Base-by-base conservation (phyloP, 192 early-diverging fungal genomes). In the Jimgerdemannia lactiflua region DNA sequence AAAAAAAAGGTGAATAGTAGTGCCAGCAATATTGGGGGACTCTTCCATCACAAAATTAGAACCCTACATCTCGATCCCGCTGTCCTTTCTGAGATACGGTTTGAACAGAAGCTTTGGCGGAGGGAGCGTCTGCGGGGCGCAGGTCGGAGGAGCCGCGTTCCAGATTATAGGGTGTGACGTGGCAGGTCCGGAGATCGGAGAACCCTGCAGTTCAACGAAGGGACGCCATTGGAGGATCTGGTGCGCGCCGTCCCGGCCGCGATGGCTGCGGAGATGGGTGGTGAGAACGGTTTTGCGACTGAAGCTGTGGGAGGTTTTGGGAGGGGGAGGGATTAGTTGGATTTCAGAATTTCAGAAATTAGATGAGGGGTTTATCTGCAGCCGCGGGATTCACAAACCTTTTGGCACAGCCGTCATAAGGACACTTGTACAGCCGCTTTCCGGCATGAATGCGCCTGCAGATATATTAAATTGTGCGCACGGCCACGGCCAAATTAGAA, bases 221-320 rank as follows among this genome's bases (percentile, higher is more conserved):
- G 80, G 80, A 4, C 71, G 71, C 80, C 80, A 82, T 64, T 75
- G 74, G 39, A 82, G 70, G 29, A 65, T 69, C 19, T 77, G 77
- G 4, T 77, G 74, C 8, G 49, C 49, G n/a, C 74, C 75, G 18
- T 78, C 73, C 18, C 59, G 78, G 4, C 43, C 41, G 43, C 78
- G 80, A 41, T 78, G 77, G 20, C 43, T 49, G 43, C 78, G 78
- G 73, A 83, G 76, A 65, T 89, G 88, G 67, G 83, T 86, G 7
- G 86, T 89, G 19, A 89, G 65, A 7, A 85, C 85, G 4, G 87
- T 89, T 80, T 87, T 87, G 65, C 83, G 75, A 64, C 84, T 83
- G 74, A 89, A 89, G 69, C 83, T 83, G 65, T 19, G 6, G 18
- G 9, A 68, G 18, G 18, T 68, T 68, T 18, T 14, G 18, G 6